Conservation (phyloP, 192 early-diverging fungal species). For the Backusella sp. region DNA sequence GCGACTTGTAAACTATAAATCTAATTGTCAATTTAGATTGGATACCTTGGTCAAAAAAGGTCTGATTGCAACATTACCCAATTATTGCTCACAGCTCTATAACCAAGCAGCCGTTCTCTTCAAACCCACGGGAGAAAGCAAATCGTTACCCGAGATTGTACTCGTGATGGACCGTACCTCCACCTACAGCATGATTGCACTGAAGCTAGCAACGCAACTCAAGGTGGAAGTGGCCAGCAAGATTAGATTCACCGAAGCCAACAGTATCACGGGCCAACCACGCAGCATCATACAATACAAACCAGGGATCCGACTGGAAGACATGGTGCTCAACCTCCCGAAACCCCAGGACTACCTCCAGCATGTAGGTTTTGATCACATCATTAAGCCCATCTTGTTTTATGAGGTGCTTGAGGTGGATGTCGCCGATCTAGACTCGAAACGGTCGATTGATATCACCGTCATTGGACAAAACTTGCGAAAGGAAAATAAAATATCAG, state of each 20-base stretch:
- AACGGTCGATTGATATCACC: constrained; percentile 65
- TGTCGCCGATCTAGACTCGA: constrained; percentile 79
- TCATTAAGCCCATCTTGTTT: constrained; percentile 47
- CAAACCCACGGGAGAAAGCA: constrained; percentile 25
- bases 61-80: not conserved
- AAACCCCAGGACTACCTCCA: constrained; percentile 16
- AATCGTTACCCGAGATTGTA: not conserved
- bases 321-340: constrained; percentile 33
- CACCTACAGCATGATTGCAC: constrained; percentile 62
- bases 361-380: constrained; percentile 5
- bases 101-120: not conserved
- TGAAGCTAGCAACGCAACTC: constrained; percentile 60
- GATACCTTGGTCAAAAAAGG: not conserved
- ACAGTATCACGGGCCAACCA: constrained; percentile 20
- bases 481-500: constrained; percentile 52
- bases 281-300: constrained; percentile 20
- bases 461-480: constrained; percentile 65
- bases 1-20: no score
- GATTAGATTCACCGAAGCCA: constrained; percentile 65
- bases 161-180: constrained; percentile 58
- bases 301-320: constrained; percentile 15
- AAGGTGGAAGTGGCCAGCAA: constrained; percentile 58
- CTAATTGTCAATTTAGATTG: constrained; percentile 7
- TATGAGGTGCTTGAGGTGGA: constrained; percentile 89
- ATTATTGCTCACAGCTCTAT: not conserved